Conservation (phyloP, 345 rosid species). For the Lepidium didymum region DNA sequence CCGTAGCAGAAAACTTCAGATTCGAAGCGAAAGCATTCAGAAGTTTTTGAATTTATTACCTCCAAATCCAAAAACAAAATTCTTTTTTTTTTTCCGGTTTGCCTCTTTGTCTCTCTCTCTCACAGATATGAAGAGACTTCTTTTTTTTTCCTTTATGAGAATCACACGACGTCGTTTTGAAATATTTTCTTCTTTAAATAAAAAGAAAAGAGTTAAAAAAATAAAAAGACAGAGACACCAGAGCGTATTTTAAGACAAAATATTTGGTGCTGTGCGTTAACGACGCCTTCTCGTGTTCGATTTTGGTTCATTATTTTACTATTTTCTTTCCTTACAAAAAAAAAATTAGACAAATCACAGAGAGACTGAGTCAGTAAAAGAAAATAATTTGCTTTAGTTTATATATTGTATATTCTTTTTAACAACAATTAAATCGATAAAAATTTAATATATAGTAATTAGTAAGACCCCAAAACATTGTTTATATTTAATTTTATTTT, state of each 20-base stretch:
- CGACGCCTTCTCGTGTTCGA: constrained; percentile 24
- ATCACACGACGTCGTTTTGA: constrained; percentile 33
- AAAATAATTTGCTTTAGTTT: too few species aligned
- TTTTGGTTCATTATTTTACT: constrained; percentile 1
- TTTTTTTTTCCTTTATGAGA: background rate
- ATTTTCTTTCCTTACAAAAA: background rate
- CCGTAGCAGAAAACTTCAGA: constrained; percentile 17
- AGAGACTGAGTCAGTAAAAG: background rate
- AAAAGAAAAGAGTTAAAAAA: background rate
- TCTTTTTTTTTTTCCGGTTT: background rate
- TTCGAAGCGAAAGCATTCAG: constrained; percentile 7
- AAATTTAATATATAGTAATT: too few species aligned
- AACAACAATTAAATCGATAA: too few species aligned
- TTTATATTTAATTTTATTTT: too few species aligned
- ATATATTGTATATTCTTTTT: too few species aligned
- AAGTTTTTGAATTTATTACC: constrained; percentile 23
- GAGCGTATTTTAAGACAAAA: constrained; percentile 19
- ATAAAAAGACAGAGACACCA: constrained; percentile 12
- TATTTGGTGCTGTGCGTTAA: constrained; percentile 19
- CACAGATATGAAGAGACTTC: constrained; percentile 3
- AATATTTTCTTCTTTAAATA: background rate
- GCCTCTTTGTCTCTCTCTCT: background rate
- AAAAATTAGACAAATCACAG: background rate
- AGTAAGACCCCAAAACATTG: too few species aligned
- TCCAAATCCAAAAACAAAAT: constrained; percentile 5